These are phyloP conservation scores for Solanum bulbocastanum DNA, from an alignment of 257 asterid genomes.

Conservation along the genomic window DNA sequence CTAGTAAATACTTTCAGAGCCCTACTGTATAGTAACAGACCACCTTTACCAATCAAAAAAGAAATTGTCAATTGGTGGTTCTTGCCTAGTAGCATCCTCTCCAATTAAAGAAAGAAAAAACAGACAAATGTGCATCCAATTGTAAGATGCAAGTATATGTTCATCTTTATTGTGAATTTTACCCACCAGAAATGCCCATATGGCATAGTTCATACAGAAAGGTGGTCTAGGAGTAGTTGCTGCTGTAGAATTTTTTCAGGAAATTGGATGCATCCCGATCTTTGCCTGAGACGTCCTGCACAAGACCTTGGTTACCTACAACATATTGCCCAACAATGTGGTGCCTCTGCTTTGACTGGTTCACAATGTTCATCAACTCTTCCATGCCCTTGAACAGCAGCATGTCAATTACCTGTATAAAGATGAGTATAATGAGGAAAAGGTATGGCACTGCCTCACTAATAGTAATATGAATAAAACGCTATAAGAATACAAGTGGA, in stretches of 20 bases:
- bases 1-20: neutral
- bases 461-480: neutral
- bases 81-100: neutral
- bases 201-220: neutral
- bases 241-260: slow-evolving; percentile 59
- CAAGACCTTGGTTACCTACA: slow-evolving; percentile 31
- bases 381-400: slow-evolving; percentile 81
- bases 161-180: neutral
- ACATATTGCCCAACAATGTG: slow-evolving; percentile 85
- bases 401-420: slow-evolving; percentile 73
- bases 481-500: neutral
- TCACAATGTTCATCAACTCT: slow-evolving; percentile 68
- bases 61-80: neutral
- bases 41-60: neutral
- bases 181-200: neutral
- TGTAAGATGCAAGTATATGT: neutral
- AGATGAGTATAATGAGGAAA: neutral
- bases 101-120: neutral
- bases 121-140: neutral
- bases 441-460: neutral
- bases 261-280: slow-evolving; percentile 49
- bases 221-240: slow-evolving; percentile 42
- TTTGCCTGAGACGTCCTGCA: slow-evolving; percentile 34
- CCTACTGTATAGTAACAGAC: neutral
- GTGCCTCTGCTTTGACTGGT: slow-evolving; percentile 90